Evolutionary conservation across 2,329 filamentous ascomycete genomes (phyloP), one percentile per base, ranked within the genome.

Genomic region (Daldinia sp.): DNA sequence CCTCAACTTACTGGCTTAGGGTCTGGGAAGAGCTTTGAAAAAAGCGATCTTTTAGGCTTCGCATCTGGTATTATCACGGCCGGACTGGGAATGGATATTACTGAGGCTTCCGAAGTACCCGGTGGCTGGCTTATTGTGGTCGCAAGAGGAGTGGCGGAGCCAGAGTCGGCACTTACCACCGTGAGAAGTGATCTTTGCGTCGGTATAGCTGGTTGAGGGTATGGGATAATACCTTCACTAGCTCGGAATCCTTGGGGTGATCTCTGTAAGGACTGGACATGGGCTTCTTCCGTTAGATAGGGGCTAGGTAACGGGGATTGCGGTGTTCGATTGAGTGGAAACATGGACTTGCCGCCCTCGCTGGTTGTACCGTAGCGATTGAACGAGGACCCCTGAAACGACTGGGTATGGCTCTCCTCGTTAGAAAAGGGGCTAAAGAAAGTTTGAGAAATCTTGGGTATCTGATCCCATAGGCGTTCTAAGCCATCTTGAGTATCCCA

Each of bases 241-340:
- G 51, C 35, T n/a, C 39, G 45, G 9, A 45, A 19, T 15, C 23
- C 25, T 32, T 62, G 32, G 15, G 58, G 51, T 69, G 74, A 71
- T 8, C 70, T 64, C 57, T 85, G 82, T 3, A 85, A 68, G 0
- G 81, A 83, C 2, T 78, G 73, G 0, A 85, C 81, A 60, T 83
- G 82, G 0, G 79, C 80, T 13, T 79, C 77, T 63, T 85, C 82
- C 0, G 80, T 80, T 6, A 81, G 68, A 61, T 78, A 84, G 0
- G 81, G 82, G 52, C 80, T 83, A 17, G 70, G 70, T 6, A 71
- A 19, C 5, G 73, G 62, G 10, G 67, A 63, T 10, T 74, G 72
- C 1, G 45, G 71, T 2, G 39, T 34, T n/a, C 61, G 76, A 60
- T 67, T 64, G 11, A 63, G 23, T 1, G 66, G 63, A 30, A 68